Evolutionary conservation across 2,329 filamentous ascomycete genomes (phyloP).

Genomic region (Clonostachys chloroleuca): DNA sequence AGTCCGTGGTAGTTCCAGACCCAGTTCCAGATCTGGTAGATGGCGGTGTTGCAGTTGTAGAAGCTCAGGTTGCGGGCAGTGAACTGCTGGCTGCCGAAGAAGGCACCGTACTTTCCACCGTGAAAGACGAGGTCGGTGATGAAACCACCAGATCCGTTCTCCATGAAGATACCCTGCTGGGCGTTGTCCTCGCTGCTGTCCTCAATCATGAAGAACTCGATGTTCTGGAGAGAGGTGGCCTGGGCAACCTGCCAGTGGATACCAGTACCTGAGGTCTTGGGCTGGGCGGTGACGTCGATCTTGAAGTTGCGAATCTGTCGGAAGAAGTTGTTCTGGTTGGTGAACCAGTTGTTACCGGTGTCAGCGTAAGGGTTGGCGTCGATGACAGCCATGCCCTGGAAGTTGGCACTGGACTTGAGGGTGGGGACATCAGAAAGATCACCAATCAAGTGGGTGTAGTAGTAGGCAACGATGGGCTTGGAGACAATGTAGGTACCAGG

Average conservation of each 20-base stretch:
- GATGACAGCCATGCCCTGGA: slow-evolving; percentile 82
- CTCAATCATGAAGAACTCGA: slow-evolving; percentile 73
- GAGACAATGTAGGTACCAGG: slow-evolving; percentile 81
- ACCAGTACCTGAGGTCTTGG: slow-evolving; percentile 56
- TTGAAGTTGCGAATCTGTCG: slow-evolving; percentile 78
- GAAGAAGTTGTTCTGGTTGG: slow-evolving; percentile 83
- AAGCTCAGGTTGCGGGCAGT: slow-evolving; percentile 80
- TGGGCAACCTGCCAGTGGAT: slow-evolving; percentile 88
- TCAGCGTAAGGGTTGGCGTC: slow-evolving; percentile 80
- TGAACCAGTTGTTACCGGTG: slow-evolving; percentile 67
- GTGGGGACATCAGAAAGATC: slow-evolving; percentile 70
- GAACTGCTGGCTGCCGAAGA: slow-evolving; percentile 84
- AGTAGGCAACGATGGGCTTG: slow-evolving; percentile 75
- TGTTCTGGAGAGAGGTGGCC: slow-evolving; percentile 76
- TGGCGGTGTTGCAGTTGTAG: slow-evolving; percentile 75
- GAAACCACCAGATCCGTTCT: slow-evolving; percentile 80
- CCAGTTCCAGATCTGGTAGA: slow-evolving; percentile 94
- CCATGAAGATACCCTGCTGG: slow-evolving; percentile 78
- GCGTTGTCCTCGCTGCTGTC: slow-evolving; percentile 60
- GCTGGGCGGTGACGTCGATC: slow-evolving; percentile 69
- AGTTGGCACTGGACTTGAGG: slow-evolving; percentile 68
- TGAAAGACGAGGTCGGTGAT: slow-evolving; percentile 82
- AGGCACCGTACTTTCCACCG: slow-evolving; percentile 73
- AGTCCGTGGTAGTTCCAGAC: slow-evolving; percentile 76
- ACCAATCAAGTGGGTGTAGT: slow-evolving; percentile 91